A percentile compares a stretch with the other conserved stretches of the same genome.
phyloP scores from a whole-genome alignment of 129 eudicot genomes.

The Scalesia atractyloides region DNA sequence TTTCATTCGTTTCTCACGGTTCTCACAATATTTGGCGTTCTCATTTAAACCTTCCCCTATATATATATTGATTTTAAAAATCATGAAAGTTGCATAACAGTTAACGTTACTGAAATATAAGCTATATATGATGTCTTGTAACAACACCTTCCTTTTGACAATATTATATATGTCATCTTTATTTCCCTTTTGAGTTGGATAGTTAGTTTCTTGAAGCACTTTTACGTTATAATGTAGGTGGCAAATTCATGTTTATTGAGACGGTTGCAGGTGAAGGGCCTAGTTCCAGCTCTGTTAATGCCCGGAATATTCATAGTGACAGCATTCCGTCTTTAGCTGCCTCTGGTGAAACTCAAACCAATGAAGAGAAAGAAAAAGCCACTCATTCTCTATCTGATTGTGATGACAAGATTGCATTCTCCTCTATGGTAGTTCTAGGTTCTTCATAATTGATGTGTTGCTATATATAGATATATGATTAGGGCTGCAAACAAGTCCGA shows the following conservation, averaged over 20 bases:
- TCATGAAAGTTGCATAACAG: constrained; percentile 9
- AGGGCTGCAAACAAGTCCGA: neutral
- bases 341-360: constrained; percentile 51
- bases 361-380: constrained; percentile 62
- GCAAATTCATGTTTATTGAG: constrained; percentile 13
- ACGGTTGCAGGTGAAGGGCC: constrained; percentile 44
- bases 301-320: constrained; percentile 55
- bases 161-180: too few species aligned
- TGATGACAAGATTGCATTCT: constrained; percentile 67
- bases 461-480: neutral
- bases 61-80: too few species aligned
- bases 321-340: constrained; percentile 50
- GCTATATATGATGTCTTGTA: too few species aligned
- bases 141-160: too few species aligned
- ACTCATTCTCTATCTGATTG: constrained; percentile 50
- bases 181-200: neutral
- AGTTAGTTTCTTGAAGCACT: neutral
- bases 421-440: constrained; percentile 59
- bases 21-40: too few species aligned
- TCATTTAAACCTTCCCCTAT: too few species aligned
- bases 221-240: constrained; percentile 37
- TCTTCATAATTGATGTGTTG: neutral
- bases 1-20: too few species aligned
- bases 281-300: constrained; percentile 32
- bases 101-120: neutral